Base-by-base conservation (phyloP, 2,329 filamentous ascomycete species). In the Didymella exigua region DNA sequence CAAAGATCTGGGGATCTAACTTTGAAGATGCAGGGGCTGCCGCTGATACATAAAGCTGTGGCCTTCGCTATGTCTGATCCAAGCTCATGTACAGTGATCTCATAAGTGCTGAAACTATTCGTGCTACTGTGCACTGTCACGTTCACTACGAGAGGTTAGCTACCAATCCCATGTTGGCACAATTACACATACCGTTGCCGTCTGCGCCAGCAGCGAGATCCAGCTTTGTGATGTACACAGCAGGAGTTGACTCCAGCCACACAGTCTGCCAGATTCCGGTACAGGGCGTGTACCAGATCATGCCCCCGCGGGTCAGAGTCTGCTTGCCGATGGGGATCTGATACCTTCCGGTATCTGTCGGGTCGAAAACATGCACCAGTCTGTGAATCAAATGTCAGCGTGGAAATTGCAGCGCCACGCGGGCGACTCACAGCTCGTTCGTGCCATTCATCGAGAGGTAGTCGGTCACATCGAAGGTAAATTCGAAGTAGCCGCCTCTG, bases 221-320 rank as follows among this genome's bases (percentile, higher is more conserved):
- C 2, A 90, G 73, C 34, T 82, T 77, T 0, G 81, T 82, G 49
- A 90, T 82, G 61, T 86, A 77, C 44, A 82, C 79, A 0, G 74
- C 58, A 0, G 87, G 84, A 0, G 82, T 85, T n/a, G 82, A 79
- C 67, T 89, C 85, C 2, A 91, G 75, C 88, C 88, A 91, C 0
- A 90, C 88, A 16, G 81, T 82, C 67, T 90, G 88, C 88, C 88
- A 91, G 59, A 91, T 90, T 5, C 88, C 88, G 29, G 85, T 87
- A 68, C 87, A 90, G 0, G 88, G 85, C 0, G 85, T 85, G 69
- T 90, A 90, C 70, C 88, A 90, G 56, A 90, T 90, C 62, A 66
- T 68, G 62, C 86, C 83, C 10, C 78, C 81, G 0, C 82, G 84
- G 0, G 72, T 75, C 0, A 81, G 66, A 0, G 81, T 83, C 69